Evolutionary conservation across 768 basidiomycete genomes (phyloP), one percentile per base, ranked within the genome.

Genomic region (Fomitopsis serialis): DNA sequence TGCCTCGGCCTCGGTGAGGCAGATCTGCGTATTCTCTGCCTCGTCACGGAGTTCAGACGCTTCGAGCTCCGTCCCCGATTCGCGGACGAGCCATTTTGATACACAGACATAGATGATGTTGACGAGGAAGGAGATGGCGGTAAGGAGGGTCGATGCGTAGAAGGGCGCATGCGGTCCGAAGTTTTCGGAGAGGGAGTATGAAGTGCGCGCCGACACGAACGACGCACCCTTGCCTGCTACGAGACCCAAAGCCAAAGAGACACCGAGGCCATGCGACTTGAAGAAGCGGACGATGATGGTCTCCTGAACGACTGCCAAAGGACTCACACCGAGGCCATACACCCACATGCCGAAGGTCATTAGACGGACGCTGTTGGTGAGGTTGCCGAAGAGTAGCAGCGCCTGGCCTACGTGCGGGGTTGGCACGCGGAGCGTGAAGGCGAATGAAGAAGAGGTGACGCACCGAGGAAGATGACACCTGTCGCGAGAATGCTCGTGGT

Each of bases 251-350:
- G 89, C 89, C 71, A 93, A 80, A 1, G 87, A 86, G 8, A 85
- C 72, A 1, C 87, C 90, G 1, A 92, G 73, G 1, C 87, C 87
- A 63, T 84, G 86, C 0, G 82, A 78, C 57, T 78, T 80, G 73
- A 90, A 92, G 70, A 88, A 88, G 23, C 85, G 84, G 42, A 90
- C 85, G 48, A 92, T 88, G 58, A 91, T 90, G 6, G 85, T 85
- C 66, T 92, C 90, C 70, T 88, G 91, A 1, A 87, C 83, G 7
- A 93, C 90, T 1, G 89, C 82, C 6, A 93, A 72, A 0, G 91
- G 91, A 58, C 86, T 85, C 42, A 89, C 75, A 2, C 89, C 90
- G 2, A 92, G 71, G 7, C 90, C 91, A 61, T 88, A 92, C 42
- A 90, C 69, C 59, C 90, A 90, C 54, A 92, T 74, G 1, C 90